Conservation (phyloP, 2,329 filamentous ascomycete species). For the Sclerotinia minor region DNA sequence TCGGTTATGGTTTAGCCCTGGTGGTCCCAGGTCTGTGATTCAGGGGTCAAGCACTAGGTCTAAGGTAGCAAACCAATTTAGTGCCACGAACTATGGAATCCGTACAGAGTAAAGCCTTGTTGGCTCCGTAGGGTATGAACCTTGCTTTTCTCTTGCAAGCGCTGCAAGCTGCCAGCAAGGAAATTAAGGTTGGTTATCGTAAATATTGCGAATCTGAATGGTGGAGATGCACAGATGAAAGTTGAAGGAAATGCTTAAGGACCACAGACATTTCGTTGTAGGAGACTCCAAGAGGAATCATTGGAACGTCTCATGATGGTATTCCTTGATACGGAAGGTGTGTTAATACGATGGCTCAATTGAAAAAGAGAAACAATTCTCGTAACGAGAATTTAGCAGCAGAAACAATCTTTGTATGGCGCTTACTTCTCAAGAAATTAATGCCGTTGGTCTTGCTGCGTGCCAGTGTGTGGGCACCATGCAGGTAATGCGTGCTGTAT, state of each 20-base stretch:
- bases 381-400: conserved; percentile 1
- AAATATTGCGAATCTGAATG: conserved; percentile 13
- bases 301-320: conserved; percentile 6
- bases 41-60: conserved; percentile 12
- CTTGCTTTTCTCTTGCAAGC: conserved; percentile 1
- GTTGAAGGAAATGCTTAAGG: background rate
- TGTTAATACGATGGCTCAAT: background rate
- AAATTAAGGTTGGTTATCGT: conserved; percentile 8
- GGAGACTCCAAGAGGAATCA: background rate
- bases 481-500: conserved; percentile 1
- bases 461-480: conserved; percentile 1
- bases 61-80: background rate
- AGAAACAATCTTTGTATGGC: conserved; percentile 2
- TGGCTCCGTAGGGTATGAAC: background rate
- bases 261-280: conserved; percentile 4
- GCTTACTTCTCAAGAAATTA: background rate
- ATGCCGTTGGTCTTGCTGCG: background rate
- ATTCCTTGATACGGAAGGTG: conserved; percentile 4
- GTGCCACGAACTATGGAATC: background rate
- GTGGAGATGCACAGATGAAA: conserved; percentile 13
- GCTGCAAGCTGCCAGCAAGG: conserved; percentile 7
- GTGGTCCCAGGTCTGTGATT: background rate
- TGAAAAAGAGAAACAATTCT: conserved; percentile 14
- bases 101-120: background rate
- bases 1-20: background rate